phyloP scores from a whole-genome alignment of 805 yeast genomes.

The Hanseniaspora thailandica region DNA sequence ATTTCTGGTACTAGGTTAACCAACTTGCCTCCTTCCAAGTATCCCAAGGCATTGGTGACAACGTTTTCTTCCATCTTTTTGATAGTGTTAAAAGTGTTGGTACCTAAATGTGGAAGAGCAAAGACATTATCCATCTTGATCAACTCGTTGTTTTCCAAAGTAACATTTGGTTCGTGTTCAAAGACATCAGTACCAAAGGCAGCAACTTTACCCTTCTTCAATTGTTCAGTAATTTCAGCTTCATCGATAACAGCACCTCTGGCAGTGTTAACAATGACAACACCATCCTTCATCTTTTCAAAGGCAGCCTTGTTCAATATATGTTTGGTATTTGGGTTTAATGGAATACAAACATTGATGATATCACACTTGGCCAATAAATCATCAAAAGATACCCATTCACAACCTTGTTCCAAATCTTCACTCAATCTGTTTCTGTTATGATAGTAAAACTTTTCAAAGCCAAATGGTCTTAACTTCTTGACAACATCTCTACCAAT shows the following conservation, averaged over 20 bases:
- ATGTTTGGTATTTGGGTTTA: conserved; percentile 61
- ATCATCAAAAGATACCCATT: conserved; percentile 62
- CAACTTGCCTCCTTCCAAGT: conserved; percentile 55
- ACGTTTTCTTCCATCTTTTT: conserved; percentile 71
- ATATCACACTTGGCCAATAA: conserved; percentile 54
- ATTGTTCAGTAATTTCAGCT: conserved; percentile 40
- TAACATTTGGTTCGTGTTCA: conserved; percentile 63
- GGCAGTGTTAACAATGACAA: conserved; percentile 67
- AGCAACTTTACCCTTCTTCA: conserved; percentile 53
- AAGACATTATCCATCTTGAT: conserved; percentile 54
- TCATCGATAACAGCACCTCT: conserved; percentile 79
- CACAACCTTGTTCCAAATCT: conserved; percentile 58
- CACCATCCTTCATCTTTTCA: conserved; percentile 65
- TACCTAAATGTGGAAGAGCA: conserved; percentile 82
- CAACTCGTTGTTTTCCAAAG: conserved; percentile 38
- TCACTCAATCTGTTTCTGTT: conserved; percentile 50
- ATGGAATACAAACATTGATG: conserved; percentile 64
- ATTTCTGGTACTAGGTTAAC: conserved; percentile 74
- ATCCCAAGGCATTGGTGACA: conserved; percentile 53
- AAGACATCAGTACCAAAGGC: conserved; percentile 66
- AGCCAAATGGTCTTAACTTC: conserved; percentile 66
- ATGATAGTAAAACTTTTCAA: conserved; percentile 55
- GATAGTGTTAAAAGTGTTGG: conserved; percentile 64
- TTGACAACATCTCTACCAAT: conserved; percentile 73
- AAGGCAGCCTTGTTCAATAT: conserved; percentile 50